Base-by-base conservation (phyloP, 2,329 filamentous ascomycete species). In the Hymenoscyphus occultus region DNA sequence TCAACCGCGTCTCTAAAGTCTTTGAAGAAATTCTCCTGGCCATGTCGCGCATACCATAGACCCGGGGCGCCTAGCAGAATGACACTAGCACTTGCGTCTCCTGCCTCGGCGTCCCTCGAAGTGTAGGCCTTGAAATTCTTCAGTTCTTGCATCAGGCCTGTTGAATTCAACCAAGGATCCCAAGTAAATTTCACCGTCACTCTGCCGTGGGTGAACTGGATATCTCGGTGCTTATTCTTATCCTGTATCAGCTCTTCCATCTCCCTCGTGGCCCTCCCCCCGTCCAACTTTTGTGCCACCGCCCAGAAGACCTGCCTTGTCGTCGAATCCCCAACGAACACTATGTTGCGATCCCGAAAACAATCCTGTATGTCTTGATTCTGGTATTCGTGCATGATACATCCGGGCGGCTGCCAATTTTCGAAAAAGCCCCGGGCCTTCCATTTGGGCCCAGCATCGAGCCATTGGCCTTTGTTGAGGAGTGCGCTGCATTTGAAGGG, bases 281-380 rank as follows among this genome's bases (percentile, higher is more conserved):
- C 74, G 64, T 83, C 79, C 35, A 87, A 75, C 67, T 81, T 82
- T 64, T 76, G 78, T 19, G 80, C 80, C 2, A 81, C 78, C 60
- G 84, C 83, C 81, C 84, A 88, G 73, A 85, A 90, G 5, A 88
- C 74, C 69, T 88, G 83, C 13, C 86, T 81, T 7, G 83, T 81
- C 0, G 82, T 84, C 1, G 84, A 84, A 73, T 90, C 87, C 45
- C 87, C 87, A 32, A 83, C 79, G 68, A 90, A 86, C 16, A 87
- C 78, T n/a, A 89, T 71, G 60, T 80, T 80, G 7, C 80, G 81
- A 14, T 78, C 77, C 1, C 76, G 76, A 28, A 87, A 78, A 71
- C 87, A 90, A 57, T 76, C 74, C 19, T 77, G 75, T 51, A 88
- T 79, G 45, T 86, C 83, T n/a, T 79, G 73, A 5, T 75, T 71